phyloP scores from a whole-genome alignment of 2,329 filamentous ascomycete genomes.

The Mycosphaerella sp. region DNA sequence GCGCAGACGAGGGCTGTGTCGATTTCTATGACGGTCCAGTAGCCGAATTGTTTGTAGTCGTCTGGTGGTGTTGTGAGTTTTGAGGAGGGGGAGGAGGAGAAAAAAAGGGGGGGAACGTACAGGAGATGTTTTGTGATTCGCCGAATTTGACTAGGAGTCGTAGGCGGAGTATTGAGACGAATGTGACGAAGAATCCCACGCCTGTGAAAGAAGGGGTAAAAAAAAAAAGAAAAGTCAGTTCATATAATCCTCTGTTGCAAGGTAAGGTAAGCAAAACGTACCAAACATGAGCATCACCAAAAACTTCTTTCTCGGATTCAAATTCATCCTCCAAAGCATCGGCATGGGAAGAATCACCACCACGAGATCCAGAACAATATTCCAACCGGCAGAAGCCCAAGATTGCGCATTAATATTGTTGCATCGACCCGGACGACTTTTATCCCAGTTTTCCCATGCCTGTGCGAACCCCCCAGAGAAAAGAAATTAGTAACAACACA shows the following conservation, averaged over 20 bases:
- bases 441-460: conserved; percentile 18
- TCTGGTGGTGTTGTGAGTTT: conserved; percentile 9
- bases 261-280: too few relatives aligned
- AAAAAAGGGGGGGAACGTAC: too few relatives aligned
- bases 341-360: conserved; percentile 18
- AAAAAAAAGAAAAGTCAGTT: too few relatives aligned
- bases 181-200: conserved; percentile 17
- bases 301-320: conserved; percentile 17
- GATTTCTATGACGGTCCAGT: conserved; percentile 18
- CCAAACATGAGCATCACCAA: conserved; percentile 20
- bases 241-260: too few relatives aligned
- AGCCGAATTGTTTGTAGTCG: conserved; percentile 19
- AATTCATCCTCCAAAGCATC: conserved; percentile 18
- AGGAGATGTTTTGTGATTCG: conserved; percentile 16
- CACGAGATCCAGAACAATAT: conserved; percentile 17
- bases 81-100: too few relatives aligned
- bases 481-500: too few relatives aligned
- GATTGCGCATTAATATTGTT: conserved; percentile 19
- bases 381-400: conserved; percentile 17
- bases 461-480: background rate
- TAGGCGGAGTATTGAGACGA: conserved; percentile 17
- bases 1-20: conserved; percentile 18
- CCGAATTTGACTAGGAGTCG: conserved; percentile 15
- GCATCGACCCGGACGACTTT: conserved; percentile 11
- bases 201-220: too few relatives aligned